These are phyloP conservation scores for Pseudogymnoascus sp. DNA, from an alignment of 2,329 filamentous ascomycete species.

Conservation along the genomic window DNA sequence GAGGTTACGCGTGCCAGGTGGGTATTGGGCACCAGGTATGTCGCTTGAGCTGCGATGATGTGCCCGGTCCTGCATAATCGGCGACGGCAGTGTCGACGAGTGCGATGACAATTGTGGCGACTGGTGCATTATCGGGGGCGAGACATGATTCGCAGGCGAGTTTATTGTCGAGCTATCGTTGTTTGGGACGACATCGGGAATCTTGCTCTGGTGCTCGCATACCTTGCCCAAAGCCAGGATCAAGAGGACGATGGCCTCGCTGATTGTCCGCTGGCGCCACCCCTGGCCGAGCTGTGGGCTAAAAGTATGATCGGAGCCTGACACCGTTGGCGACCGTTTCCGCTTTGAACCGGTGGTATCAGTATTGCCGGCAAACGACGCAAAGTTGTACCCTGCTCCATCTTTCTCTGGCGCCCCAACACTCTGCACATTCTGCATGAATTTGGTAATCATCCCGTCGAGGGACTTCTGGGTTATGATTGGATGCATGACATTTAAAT, in stretches of 20 bases:
- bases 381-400: conserved; percentile 17
- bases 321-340: conserved; percentile 19
- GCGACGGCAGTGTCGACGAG: neutral
- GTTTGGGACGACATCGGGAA: conserved; percentile 49
- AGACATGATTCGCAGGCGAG: neutral
- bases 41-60: neutral
- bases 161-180: neutral
- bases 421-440: conserved; percentile 25
- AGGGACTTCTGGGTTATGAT: conserved; percentile 48
- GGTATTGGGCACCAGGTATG: conserved; percentile 12
- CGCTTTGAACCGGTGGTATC: conserved; percentile 21
- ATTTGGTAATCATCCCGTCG: conserved; percentile 30
- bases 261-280: conserved; percentile 56
- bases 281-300: conserved; percentile 33
- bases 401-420: conserved; percentile 12
- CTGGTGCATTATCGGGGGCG: conserved; percentile 31
- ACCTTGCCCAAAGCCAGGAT: conserved; percentile 83
- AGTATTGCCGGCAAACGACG: neutral
- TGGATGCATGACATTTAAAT: conserved; percentile 58
- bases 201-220: conserved; percentile 46
- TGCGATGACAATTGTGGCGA: conserved; percentile 37
- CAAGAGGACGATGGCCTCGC: conserved; percentile 73
- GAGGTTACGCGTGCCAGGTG: conserved; percentile 47
- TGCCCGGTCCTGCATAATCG: neutral
- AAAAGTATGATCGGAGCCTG: conserved; percentile 19